phyloP scores from a whole-genome alignment of 2,329 filamentous ascomycete genomes.

The Sporothrix pseudoabietina region DNA sequence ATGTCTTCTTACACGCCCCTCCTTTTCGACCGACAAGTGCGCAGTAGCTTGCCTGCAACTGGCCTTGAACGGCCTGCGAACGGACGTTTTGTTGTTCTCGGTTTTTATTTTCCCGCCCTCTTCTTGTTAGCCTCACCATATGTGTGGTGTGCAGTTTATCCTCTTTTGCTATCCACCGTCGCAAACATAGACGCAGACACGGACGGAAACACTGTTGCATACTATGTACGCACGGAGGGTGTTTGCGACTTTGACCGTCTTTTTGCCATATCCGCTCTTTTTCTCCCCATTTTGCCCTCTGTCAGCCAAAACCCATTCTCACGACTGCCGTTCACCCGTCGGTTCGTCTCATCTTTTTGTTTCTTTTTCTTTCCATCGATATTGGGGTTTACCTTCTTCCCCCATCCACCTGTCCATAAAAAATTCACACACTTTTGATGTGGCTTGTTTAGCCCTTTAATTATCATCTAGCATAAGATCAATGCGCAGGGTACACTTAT shows the following conservation, averaged over 20 bases:
- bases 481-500: background rate
- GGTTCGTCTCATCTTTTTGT: background rate
- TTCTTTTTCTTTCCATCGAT: background rate
- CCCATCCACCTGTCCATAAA: background rate
- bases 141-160: background rate
- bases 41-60: constrained; percentile 13
- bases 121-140: background rate
- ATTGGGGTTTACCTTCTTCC: background rate
- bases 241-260: background rate
- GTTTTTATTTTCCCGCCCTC: background rate
- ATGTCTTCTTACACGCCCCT: background rate
- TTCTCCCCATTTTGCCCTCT: background rate
- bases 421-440: background rate
- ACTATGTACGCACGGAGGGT: background rate
- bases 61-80: constrained; percentile 2
- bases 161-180: background rate
- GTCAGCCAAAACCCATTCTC: background rate
- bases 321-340: background rate
- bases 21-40: constrained; percentile 3
- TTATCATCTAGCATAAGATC: background rate
- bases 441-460: background rate
- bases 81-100: background rate
- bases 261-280: background rate
- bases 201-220: background rate
- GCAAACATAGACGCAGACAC: background rate